Evolutionary conservation across 1,284 basidiomycete species (phyloP).

Genomic region (Trichosporon coremiiforme): DNA sequence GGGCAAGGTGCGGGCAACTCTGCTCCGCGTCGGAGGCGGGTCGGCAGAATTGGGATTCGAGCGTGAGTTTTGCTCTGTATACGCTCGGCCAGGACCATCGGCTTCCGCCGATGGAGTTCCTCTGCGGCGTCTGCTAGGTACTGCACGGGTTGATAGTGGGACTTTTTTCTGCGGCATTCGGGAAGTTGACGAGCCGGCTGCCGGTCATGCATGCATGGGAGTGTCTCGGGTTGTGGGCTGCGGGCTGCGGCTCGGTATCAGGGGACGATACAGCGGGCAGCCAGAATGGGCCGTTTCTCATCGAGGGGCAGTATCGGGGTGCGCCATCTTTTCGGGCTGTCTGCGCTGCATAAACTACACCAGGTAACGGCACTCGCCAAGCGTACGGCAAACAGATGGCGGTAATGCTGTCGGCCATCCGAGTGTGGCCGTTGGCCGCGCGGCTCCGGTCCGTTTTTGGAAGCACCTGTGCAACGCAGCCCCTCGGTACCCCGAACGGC

Average conservation of each 20-base stretch:
- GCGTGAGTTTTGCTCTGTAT: neutral
- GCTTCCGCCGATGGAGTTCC: neutral
- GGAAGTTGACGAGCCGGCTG: neutral
- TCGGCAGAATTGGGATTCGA: neutral
- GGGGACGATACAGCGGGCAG: no score
- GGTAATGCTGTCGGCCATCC: neutral
- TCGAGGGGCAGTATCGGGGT: no score
- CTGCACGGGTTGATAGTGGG: neutral
- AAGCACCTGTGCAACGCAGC: neutral
- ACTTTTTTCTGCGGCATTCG: neutral
- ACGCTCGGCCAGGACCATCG: neutral
- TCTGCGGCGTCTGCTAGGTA: neutral
- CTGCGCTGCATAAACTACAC: no score
- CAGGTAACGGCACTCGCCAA: no score
- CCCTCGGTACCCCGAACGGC: no score
- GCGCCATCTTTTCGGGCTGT: no score
- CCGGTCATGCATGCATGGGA: neutral
- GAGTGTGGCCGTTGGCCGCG: neutral
- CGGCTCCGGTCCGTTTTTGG: constrained; percentile 8
- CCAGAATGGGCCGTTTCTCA: no score
- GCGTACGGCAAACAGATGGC: neutral
- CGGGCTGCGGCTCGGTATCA: no score
- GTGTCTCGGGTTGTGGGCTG: neutral
- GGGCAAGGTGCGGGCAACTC: constrained; percentile 2
- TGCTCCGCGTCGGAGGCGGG: neutral